phyloP scores from a whole-genome alignment of 1,284 basidiomycete genomes.

The Sanghuangporus baumii region DNA sequence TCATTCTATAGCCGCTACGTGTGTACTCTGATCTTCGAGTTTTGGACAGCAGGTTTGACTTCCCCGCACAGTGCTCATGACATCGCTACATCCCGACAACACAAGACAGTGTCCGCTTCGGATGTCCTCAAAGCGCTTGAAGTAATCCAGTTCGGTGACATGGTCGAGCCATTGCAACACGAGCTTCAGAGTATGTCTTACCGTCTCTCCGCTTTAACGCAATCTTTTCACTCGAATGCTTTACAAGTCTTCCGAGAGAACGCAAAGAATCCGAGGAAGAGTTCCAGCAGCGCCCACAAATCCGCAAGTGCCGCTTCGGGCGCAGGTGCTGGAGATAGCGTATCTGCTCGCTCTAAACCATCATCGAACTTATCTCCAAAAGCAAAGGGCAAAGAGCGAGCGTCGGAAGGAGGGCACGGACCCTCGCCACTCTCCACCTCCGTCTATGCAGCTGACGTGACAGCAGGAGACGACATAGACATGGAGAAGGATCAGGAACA shows the following conservation, averaged over 20 bases:
- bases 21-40: background rate
- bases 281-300: constrained; percentile 23
- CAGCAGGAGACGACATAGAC: constrained; percentile 19
- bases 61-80: constrained; percentile 67
- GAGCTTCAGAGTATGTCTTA: constrained; percentile 63
- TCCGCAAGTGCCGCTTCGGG: background rate
- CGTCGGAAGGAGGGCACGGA: constrained; percentile 24
- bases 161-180: constrained; percentile 60
- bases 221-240: background rate
- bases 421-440: constrained; percentile 17
- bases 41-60: background rate
- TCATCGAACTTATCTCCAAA: constrained; percentile 28
- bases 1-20: background rate
- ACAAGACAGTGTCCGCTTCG: constrained; percentile 83
- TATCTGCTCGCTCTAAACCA: constrained; percentile 20
- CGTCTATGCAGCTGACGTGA: constrained; percentile 19
- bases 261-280: constrained; percentile 47
- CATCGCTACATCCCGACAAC: constrained; percentile 75
- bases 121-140: constrained; percentile 87
- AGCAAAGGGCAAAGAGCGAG: constrained; percentile 27
- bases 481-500: constrained; percentile 23
- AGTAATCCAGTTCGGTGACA: constrained; percentile 73
- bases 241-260: constrained; percentile 53
- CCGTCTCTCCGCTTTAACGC: background rate
- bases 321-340: constrained; percentile 16